Base-by-base conservation (phyloP, 2,329 filamentous ascomycete species). In the Elsinoe ampelina region DNA sequence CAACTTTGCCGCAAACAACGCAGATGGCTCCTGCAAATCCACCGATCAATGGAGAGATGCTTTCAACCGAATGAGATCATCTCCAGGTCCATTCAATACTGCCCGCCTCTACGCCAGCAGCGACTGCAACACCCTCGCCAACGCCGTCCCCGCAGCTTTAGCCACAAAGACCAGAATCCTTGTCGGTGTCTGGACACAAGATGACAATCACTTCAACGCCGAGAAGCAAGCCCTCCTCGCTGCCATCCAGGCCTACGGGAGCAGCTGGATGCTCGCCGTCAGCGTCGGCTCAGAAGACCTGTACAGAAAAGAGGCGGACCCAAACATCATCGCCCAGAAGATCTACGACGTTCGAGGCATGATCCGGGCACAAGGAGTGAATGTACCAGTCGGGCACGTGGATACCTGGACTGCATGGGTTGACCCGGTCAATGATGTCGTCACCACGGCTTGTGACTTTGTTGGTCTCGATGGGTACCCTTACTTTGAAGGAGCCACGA, bases 391-490 rank as follows among this genome's bases (percentile, higher is more conserved):
- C 59, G 89, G 89, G 54, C 90, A 95, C 72, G 89, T 95, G 68
- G 90, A 95, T 68, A 95, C 90, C 54, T 95, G 89, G 89, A 64
- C 61, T 35, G 82, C 81, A 54, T 91, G 83, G 77, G 82, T 82
- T 68, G 89, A 95, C 71, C 71, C 73, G 54, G 81, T 84, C 66
- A 95, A 92, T 79, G 71, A 73, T 50, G 81, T 78, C 41, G 82
- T 95, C 58, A 82, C 89, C 58, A 76, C 83, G 8, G 81, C 80
- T 39, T 73, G 78, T 60, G 89, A 95, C 75, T 95, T 83, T 79
- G 71, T 95, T 59, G 90, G 90, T 62, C 82, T 92, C 69, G 89
- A 95, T 68, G 86, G 84, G 15, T 69, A 67, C 57, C 80, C 88
- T 17, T 95, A 90, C 78, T 95, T 85, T 75, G 82, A 95, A 75